A percentile compares a stretch with the other conserved stretches of the same genome.
These are phyloP conservation scores for Globisporangium nunn DNA, from an alignment of 352 stramenopile species.

Conservation along the genomic window DNA sequence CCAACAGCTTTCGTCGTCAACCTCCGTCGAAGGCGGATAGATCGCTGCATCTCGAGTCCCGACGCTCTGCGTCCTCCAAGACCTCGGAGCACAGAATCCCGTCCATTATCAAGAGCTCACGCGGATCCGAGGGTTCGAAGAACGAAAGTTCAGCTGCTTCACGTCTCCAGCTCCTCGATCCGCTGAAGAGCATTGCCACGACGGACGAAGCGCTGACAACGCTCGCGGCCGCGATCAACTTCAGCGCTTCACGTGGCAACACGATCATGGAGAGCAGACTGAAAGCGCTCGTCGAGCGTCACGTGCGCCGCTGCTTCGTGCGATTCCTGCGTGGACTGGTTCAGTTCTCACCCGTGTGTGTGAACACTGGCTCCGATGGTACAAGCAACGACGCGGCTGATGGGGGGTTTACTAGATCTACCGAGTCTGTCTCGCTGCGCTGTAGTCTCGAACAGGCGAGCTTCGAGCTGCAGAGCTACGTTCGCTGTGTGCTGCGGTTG, in stretches of 20 bases:
- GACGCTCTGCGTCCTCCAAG: neutral
- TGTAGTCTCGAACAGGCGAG: slow-evolving; percentile 11
- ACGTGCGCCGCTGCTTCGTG: slow-evolving; percentile 11
- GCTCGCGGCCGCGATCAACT: slow-evolving; percentile 5
- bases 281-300: slow-evolving; percentile 13
- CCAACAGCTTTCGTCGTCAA: neutral
- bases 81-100: slow-evolving; percentile 7
- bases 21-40: neutral
- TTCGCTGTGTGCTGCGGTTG: slow-evolving; percentile 10
- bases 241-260: neutral
- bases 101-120: neutral
- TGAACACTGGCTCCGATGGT: neutral
- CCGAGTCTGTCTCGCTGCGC: neutral
- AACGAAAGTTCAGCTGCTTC: neutral
- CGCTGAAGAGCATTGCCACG: neutral
- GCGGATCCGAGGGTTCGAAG: neutral
- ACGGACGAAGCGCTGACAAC: slow-evolving; percentile 1
- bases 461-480: slow-evolving; percentile 7
- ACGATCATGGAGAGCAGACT: neutral
- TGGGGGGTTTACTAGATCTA: no score
- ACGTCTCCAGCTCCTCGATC: neutral
- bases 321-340: slow-evolving; percentile 20
- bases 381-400: neutral
- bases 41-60: neutral
- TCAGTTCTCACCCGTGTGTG: neutral